Conservation (phyloP, 176 grass and related monocot species). For the Typha latifolia region DNA sequence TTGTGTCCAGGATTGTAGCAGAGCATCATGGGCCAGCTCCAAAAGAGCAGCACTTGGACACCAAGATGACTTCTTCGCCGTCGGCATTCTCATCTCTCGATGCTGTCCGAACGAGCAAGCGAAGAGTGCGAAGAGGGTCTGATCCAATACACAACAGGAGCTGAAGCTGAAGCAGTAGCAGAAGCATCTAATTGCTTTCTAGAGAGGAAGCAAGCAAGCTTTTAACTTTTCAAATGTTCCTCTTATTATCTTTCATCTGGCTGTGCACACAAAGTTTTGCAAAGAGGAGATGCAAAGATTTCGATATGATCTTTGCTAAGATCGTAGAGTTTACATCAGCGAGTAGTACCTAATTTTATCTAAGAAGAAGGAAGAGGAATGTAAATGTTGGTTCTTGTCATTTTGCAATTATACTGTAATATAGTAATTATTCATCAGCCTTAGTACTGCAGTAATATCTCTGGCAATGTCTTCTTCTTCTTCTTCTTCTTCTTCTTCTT, state of each 20-base stretch:
- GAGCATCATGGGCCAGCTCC: background rate
- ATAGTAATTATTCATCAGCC: slow-evolving; percentile 25
- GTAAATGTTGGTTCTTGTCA: slow-evolving; percentile 18
- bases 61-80: slow-evolving; percentile 11
- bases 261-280: background rate
- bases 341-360: background rate
- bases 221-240: background rate
- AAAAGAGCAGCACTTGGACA: background rate
- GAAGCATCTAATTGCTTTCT: background rate
- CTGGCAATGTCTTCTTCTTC: no score
- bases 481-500: no score
- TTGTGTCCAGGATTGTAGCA: slow-evolving; percentile 7
- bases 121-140: slow-evolving; percentile 46
- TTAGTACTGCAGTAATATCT: no score
- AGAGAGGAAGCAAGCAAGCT: background rate
- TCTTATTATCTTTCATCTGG: background rate
- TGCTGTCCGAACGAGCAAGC: slow-evolving; percentile 33
- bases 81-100: slow-evolving; percentile 7
- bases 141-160: slow-evolving; percentile 61
- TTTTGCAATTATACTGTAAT: slow-evolving; percentile 24
- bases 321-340: background rate
- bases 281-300: background rate
- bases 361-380: slow-evolving; percentile 10
- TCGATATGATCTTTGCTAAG: background rate
- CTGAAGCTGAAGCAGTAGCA: background rate